Conservation (phyloP, 352 stramenopile genomes). For the Globisporangium okanoganense region DNA sequence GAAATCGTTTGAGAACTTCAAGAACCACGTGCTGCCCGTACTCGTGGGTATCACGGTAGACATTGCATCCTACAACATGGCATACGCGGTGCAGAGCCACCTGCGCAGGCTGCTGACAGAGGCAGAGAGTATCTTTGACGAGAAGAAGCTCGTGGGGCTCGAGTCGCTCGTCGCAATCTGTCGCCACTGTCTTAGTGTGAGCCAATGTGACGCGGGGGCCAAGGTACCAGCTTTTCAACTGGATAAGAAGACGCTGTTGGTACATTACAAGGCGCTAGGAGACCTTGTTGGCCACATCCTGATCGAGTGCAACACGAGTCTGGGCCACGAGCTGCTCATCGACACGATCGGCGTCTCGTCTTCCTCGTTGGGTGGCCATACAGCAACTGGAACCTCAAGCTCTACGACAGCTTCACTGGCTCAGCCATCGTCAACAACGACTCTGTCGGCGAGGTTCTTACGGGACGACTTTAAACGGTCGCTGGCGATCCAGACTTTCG, state of each 20-base stretch:
- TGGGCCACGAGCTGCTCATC: conserved; percentile 36
- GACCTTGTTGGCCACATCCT: conserved; percentile 62
- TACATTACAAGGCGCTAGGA: conserved; percentile 30
- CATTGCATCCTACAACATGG: conserved; percentile 71
- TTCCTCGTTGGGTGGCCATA: background rate
- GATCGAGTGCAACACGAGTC: conserved; percentile 62
- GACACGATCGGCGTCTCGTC: conserved; percentile 1
- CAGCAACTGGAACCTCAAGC: conserved; percentile 7
- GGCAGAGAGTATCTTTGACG: conserved; percentile 57
- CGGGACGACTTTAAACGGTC: conserved; percentile 45
- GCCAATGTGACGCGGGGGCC: background rate
- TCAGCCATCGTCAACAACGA: background rate
- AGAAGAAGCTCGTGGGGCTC: conserved; percentile 69
- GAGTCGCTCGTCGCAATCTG: conserved; percentile 33
- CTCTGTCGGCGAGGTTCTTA: conserved; percentile 7
- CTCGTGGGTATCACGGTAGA: conserved; percentile 48
- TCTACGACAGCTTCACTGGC: background rate
- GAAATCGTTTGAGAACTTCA: conserved; percentile 31
- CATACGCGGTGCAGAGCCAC: conserved; percentile 64
- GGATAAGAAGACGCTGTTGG: conserved; percentile 33
- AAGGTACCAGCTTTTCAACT: conserved; percentile 12
- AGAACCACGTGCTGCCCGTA: conserved; percentile 30
- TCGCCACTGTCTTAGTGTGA: background rate
- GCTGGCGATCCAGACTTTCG: conserved; percentile 53
- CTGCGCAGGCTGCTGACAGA: conserved; percentile 54